Base-by-base conservation (phyloP, 2,329 filamentous ascomycete genomes). In the Gnomoniopsis sp. region DNA sequence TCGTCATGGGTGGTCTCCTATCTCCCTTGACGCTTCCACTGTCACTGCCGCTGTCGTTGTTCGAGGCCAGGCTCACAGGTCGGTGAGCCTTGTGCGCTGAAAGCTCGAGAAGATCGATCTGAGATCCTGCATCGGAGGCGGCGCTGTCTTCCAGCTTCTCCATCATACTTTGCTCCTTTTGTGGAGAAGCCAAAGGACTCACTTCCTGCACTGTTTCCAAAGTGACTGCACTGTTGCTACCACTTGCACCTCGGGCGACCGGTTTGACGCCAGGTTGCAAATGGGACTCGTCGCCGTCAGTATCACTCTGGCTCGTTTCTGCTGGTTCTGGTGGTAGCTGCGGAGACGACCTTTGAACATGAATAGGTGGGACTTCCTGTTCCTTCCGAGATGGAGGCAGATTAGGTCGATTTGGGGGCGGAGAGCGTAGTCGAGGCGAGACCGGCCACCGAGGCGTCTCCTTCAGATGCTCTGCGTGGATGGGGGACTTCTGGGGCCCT, bases 171-270 rank as follows among this genome's bases (percentile, higher is more conserved):
- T 48, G 43, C 23, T 76, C 75, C 17, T 76, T 72, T 66, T 73
- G 78, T 68, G 90, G 89, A 1, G 89, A 90, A 52, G 85, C 87
- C 47, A 88, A 86, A 61, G 91, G 84, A 74, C 91, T 95, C 55
- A 89, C 87, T 78, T 97, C 93, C 70, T 96, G 89, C 17, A 98
- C 93, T 0, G 95, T 97, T 74, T 96, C 93, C 58, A 97, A 77
- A 50, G 84, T 85, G 51, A 87, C 81, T 38, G 77, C 82, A 34
- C 55, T 58, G 19, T 34, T 41, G 34, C 36, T 56, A 53, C 80
- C 82, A 58, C 79, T 82, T 69, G 80, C 85, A 54, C 81, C 78
- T 64, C 87, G 81, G 36, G 79, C 81, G 22, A 86, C 84, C 19
- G 86, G 85, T 69, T 81, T 77, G 75, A 84, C 77, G 52, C 84